A percentile compares a stretch with the other conserved stretches of the same genome.
phyloP scores from a whole-genome alignment of 2,329 filamentous ascomycete species.

The Talaromyces sp. region DNA sequence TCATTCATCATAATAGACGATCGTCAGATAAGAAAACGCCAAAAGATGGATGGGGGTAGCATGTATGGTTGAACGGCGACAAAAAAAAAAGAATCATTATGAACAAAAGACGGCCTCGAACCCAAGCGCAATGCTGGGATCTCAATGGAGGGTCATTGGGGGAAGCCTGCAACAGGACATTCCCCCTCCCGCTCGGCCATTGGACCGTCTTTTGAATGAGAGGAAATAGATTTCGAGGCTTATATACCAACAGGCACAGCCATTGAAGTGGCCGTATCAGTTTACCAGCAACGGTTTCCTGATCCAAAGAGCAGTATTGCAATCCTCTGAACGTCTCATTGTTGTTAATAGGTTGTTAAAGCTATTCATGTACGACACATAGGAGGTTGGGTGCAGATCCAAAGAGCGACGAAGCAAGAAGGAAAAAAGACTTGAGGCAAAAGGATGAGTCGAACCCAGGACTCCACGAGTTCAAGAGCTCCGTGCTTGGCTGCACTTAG shows the following conservation, averaged over 20 bases:
- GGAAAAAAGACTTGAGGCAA: neutral
- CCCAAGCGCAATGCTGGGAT: neutral
- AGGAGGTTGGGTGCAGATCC: neutral
- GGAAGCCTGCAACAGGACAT: too few relatives aligned
- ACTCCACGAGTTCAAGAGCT: neutral
- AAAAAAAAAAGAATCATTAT: neutral
- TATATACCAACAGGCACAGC: neutral
- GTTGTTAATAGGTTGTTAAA: neutral
- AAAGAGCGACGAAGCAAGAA: neutral
- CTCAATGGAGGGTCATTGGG: neutral
- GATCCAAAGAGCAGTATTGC: neutral
- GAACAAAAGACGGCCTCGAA: neutral
- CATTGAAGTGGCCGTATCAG: neutral
- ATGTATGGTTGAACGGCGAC: neutral
- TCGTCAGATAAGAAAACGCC: too few relatives aligned
- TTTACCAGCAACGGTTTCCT: too few relatives aligned
- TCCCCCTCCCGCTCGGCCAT: neutral
- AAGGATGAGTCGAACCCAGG: neutral
- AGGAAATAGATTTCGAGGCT: neutral
- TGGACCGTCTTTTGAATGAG: neutral
- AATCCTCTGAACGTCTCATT: neutral
- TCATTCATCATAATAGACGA: neutral
- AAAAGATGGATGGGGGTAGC: neutral
- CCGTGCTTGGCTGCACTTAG: too few relatives aligned
- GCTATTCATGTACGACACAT: neutral